These are phyloP conservation scores for Ceratobasidium theobromae DNA, from an alignment of 1,284 basidiomycete species.

Conservation along the genomic window DNA sequence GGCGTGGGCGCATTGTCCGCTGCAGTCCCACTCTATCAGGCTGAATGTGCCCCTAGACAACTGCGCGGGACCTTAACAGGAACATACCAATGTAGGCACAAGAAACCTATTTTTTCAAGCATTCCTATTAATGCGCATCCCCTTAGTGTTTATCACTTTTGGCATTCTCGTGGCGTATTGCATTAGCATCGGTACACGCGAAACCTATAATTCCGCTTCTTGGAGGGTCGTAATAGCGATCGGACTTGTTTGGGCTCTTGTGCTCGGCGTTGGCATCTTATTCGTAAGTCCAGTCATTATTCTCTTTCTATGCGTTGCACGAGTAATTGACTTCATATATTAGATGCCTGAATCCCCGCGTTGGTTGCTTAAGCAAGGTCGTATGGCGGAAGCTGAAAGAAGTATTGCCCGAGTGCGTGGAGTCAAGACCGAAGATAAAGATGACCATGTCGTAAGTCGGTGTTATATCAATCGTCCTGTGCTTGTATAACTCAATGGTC, in stretches of 20 bases:
- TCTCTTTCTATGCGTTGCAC: not conserved
- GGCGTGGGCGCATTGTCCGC: conserved; percentile 72
- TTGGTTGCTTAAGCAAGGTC: conserved; percentile 59
- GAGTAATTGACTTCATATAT: not conserved
- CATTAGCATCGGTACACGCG: conserved; percentile 44
- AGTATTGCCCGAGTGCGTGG: conserved; percentile 62
- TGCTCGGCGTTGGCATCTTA: conserved; percentile 67
- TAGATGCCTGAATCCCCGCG: conserved; percentile 69
- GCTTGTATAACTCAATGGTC: not conserved
- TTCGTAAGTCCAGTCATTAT: conserved; percentile 46
- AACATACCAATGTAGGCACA: conserved; percentile 32
- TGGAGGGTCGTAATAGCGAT: conserved; percentile 73
- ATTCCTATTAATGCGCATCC: not conserved
- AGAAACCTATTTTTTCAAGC: conserved; percentile 28
- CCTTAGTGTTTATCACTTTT: conserved; percentile 64
- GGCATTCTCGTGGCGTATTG: conserved; percentile 74
- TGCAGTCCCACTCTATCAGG: conserved; percentile 77
- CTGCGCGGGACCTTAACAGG: conserved; percentile 73
- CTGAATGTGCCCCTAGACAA: conserved; percentile 73
- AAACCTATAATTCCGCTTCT: conserved; percentile 48
- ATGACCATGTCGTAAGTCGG: conserved; percentile 50
- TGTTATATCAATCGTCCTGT: conserved; percentile 48
- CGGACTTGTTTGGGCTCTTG: conserved; percentile 66
- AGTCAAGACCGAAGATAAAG: conserved; percentile 46
- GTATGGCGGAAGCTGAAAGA: conserved; percentile 54